These are phyloP conservation scores for Sideroxylon spinosum DNA, from an alignment of 179 eudicot species.

Conservation along the genomic window DNA sequence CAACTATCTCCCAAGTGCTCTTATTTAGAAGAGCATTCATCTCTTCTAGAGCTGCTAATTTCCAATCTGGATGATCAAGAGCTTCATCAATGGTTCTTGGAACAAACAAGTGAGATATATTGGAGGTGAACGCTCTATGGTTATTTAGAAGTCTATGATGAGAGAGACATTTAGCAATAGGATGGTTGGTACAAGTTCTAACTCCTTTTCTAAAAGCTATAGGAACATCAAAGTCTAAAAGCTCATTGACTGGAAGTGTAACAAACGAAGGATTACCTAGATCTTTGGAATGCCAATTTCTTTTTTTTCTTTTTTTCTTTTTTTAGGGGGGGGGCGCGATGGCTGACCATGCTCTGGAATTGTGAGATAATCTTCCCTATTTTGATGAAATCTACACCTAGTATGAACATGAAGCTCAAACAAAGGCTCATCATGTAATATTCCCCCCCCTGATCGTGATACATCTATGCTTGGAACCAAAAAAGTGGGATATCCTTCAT, in stretches of 20 bases:
- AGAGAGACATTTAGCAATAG: neutral
- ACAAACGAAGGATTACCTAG: neutral
- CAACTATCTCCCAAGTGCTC: neutral
- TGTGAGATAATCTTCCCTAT: neutral
- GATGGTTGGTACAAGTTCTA: neutral
- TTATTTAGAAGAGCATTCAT: neutral
- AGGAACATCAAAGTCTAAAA: neutral
- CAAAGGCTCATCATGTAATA: too few species aligned
- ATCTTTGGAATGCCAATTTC: too few species aligned
- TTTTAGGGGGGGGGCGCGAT: too few species aligned
- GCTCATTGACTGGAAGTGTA: neutral
- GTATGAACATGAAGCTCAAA: too few species aligned
- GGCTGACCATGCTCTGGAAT: too few species aligned
- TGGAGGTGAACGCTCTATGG: neutral
- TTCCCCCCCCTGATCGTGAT: too few species aligned
- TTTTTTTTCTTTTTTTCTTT: too few species aligned
- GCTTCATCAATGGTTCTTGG: neutral
- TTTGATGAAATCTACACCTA: neutral
- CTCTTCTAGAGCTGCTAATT: neutral
- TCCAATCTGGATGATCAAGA: neutral
- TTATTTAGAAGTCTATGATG: neutral
- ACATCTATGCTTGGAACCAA: too few species aligned
- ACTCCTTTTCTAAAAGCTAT: neutral
- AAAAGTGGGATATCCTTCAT: too few species aligned
- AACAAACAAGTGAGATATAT: neutral